Evolutionary conservation across 306 rosid genomes (phyloP).

Genomic region (Alnus rubra): DNA sequence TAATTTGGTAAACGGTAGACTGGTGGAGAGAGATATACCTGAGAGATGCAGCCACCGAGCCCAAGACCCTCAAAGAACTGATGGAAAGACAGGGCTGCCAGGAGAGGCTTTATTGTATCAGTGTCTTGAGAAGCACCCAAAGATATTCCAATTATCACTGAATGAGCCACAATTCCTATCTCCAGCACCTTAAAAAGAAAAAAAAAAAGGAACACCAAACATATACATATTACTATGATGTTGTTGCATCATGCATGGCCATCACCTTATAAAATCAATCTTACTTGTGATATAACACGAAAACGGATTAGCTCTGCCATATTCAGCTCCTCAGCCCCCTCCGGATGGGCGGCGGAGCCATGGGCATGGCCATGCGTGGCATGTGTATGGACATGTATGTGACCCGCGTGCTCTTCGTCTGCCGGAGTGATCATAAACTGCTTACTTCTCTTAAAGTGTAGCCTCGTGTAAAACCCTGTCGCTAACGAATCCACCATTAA

Average conservation of each 20-base stretch:
- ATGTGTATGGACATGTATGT: conserved; percentile 90
- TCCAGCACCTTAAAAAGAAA: conserved; percentile 56
- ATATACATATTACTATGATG: no score
- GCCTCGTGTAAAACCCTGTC: conserved; percentile 53
- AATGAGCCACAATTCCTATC: conserved; percentile 81
- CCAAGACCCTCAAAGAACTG: conserved; percentile 93
- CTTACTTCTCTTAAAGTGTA: conserved; percentile 43
- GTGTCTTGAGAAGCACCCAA: conserved; percentile 58
- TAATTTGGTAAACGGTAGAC: no score
- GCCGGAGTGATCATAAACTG: background rate
- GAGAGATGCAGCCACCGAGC: conserved; percentile 89
- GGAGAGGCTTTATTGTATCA: conserved; percentile 58
- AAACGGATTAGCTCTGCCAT: conserved; percentile 54
- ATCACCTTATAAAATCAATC: background rate
- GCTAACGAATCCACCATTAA: conserved; percentile 70
- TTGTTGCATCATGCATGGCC: no score
- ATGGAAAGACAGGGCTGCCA: conserved; percentile 79
- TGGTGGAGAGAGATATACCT: conserved; percentile 36
- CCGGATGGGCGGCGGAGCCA: conserved; percentile 51
- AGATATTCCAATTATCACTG: conserved; percentile 77
- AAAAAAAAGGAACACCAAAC: background rate
- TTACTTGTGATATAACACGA: conserved; percentile 80
- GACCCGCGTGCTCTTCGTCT: conserved; percentile 72
- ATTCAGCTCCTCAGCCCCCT: background rate
- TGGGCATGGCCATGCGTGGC: conserved; percentile 95